phyloP scores from a whole-genome alignment of 768 basidiomycete species.

The Peribolospora kevripleyi region DNA sequence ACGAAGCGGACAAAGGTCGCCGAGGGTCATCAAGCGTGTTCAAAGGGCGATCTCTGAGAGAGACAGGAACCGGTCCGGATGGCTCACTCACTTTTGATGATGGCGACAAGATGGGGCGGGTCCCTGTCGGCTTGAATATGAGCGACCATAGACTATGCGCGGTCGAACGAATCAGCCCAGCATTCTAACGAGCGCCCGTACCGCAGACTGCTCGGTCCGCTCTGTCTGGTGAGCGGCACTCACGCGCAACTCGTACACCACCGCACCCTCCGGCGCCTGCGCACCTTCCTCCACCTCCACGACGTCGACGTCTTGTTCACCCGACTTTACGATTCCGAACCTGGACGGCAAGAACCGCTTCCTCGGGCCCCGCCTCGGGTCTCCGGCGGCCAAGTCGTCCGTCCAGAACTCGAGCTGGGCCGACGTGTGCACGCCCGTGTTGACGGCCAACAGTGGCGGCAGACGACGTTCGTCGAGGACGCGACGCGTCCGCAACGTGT shows the following conservation, averaged over 20 bases:
- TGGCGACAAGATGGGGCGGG: conserved; percentile 61
- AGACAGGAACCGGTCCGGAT: background rate
- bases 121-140: conserved; percentile 49
- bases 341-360: conserved; percentile 34
- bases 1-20: background rate
- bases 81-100: conserved; percentile 31
- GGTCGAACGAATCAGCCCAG: background rate
- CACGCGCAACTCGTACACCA: conserved; percentile 50
- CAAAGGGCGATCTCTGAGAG: too few relatives aligned
- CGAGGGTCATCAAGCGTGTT: background rate
- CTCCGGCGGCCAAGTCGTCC: conserved; percentile 28
- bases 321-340: conserved; percentile 10
- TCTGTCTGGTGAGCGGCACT: conserved; percentile 12
- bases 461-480: conserved; percentile 32
- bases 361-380: background rate
- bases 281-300: conserved; percentile 33
- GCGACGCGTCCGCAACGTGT: conserved; percentile 44
- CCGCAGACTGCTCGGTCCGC: too few relatives aligned
- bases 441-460: conserved; percentile 65
- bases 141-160: conserved; percentile 45
- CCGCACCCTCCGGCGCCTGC: conserved; percentile 29
- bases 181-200: too few relatives aligned
- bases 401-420: conserved; percentile 54
- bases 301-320: background rate
- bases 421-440: conserved; percentile 53